These are phyloP conservation scores for Nakataea oryzae DNA, from an alignment of 2,329 filamentous ascomycete species.

Conservation along the genomic window DNA sequence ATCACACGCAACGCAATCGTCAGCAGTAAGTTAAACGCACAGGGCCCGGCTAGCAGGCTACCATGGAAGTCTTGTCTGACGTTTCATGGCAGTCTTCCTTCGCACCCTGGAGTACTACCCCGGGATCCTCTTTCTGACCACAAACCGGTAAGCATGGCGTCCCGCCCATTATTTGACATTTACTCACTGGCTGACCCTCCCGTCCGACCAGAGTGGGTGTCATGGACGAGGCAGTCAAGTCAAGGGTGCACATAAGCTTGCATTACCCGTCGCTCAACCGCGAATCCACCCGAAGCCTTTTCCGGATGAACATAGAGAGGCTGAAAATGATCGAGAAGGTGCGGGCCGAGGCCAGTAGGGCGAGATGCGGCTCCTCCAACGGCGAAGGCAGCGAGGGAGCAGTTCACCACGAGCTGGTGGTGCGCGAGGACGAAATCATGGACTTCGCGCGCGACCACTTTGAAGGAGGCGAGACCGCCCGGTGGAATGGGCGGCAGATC, in stretches of 20 bases:
- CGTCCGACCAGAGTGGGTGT: not conserved
- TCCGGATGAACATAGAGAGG: slow-evolving; percentile 8
- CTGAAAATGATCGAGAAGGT: slow-evolving; percentile 6
- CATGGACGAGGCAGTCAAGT: slow-evolving; percentile 31
- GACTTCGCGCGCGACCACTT: not conserved
- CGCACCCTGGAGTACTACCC: slow-evolving; percentile 34
- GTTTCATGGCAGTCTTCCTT: slow-evolving; percentile 36
- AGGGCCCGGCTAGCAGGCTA: too few relatives aligned
- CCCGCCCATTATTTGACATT: too few relatives aligned
- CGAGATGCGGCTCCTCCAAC: not conserved
- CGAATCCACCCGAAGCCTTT: slow-evolving; percentile 8
- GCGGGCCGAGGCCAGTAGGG: not conserved
- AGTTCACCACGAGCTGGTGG: not conserved
- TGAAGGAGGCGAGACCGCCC: not conserved
- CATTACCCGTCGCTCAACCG: slow-evolving; percentile 22
- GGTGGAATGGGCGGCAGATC: slow-evolving; percentile 22
- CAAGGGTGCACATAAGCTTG: slow-evolving; percentile 33
- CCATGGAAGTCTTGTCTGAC: too few relatives aligned
- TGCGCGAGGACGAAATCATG: slow-evolving; percentile 4
- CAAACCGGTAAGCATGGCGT: too few relatives aligned
- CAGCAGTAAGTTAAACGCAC: not conserved
- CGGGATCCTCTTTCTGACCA: slow-evolving; percentile 37
- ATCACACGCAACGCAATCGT: not conserved
- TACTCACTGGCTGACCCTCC: too few relatives aligned
- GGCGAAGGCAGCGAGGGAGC: too few relatives aligned